These are phyloP conservation scores for Trypanosomatidae sp. DNA, from an alignment of 208 protist species.

Conservation along the genomic window DNA sequence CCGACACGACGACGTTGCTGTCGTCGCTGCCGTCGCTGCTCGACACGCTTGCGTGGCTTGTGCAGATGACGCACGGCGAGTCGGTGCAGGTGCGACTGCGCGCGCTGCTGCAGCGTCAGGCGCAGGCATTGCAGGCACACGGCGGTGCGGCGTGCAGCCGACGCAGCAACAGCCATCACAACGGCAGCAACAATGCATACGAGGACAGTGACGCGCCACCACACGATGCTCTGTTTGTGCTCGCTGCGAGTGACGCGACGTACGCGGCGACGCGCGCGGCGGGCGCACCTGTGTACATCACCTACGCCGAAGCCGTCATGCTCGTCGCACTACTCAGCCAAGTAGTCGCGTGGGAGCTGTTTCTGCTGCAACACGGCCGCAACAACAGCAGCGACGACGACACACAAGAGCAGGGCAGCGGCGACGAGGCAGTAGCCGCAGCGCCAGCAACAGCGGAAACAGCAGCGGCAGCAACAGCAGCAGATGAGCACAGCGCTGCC, in stretches of 20 bases:
- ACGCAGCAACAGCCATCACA: slow-evolving; percentile 1
- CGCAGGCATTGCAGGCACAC: slow-evolving; percentile 3
- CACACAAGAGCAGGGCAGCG: background rate
- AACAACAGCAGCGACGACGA: background rate
- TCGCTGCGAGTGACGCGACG: slow-evolving; percentile 8
- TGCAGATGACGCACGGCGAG: slow-evolving; percentile 30
- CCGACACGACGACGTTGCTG: slow-evolving; percentile 1
- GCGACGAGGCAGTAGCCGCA: background rate
- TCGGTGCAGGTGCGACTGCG: slow-evolving; percentile 23
- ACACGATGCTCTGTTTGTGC: slow-evolving; percentile 9
- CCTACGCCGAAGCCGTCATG: slow-evolving; percentile 22
- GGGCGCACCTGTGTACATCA: slow-evolving; percentile 10
- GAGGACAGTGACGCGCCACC: background rate
- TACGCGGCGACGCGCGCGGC: slow-evolving; percentile 3
- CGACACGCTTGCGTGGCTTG: slow-evolving; percentile 2
- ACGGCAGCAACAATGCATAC: slow-evolving; percentile 1
- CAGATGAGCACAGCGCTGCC: background rate
- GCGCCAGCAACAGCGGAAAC: background rate
- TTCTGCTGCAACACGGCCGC: slow-evolving; percentile 10
- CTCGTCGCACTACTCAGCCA: slow-evolving; percentile 25
- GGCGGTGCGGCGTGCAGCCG: background rate
- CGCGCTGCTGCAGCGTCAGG: slow-evolving; percentile 12
- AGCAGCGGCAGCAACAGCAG: background rate
- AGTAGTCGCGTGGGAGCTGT: slow-evolving; percentile 28
- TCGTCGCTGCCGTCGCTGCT: background rate